Base-by-base conservation (phyloP, 2,329 filamentous ascomycete species). In the Lasiodiplodia theobromae region DNA sequence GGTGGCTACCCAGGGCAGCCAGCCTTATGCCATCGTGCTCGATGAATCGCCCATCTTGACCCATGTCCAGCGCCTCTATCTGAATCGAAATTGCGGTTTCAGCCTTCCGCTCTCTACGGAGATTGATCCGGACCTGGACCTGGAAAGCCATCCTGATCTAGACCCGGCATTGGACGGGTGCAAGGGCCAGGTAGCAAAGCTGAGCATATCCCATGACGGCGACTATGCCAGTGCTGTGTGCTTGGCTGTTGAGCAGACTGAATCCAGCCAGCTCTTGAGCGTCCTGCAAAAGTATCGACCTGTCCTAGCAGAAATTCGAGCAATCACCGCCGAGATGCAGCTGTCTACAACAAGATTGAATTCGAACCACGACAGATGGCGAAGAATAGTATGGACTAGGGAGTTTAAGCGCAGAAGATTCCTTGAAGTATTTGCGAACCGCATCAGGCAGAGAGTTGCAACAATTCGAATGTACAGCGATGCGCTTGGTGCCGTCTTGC, bases 151-250 rank as follows among this genome's bases (percentile, higher is more conserved):
- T 34, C 47, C n/a, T 23, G 53, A 38, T 47, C 14, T 38, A 23
- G 31, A 53, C 1, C 28, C 16, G 2, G 31, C 72, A 66, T 40
- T 74, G 10, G 62, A 71, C 44, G 65, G 69, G 8, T 57, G 77
- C 14, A 72, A 78, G 7, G 78, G 77, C 1, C 86, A 88, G 71
- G 82, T 88, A 62, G 93, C 89, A 16, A 84, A 87, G 74, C 77
- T 97, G 54, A 95, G 91, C 69, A 96, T 97, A 73, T 96, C 91
- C 74, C 94, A 97, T 77, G 94, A 97, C 78, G 90, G 88, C 2
- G 90, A 93, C 8, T 97, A 94, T 80, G 93, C 93, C 11, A 89
- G 86, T 23, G 91, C 91, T 7, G 84, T 90, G 18, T 68, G 67
- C 28, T 34, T 68, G 38, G 67, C 58, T 51, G 40, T 52, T 31